A percentile compares a stretch with the other conserved stretches of the same genome.
Evolutionary conservation across 371 early-diverging fungal genomes (phyloP).

Genomic region (Rhizopus delemar): DNA sequence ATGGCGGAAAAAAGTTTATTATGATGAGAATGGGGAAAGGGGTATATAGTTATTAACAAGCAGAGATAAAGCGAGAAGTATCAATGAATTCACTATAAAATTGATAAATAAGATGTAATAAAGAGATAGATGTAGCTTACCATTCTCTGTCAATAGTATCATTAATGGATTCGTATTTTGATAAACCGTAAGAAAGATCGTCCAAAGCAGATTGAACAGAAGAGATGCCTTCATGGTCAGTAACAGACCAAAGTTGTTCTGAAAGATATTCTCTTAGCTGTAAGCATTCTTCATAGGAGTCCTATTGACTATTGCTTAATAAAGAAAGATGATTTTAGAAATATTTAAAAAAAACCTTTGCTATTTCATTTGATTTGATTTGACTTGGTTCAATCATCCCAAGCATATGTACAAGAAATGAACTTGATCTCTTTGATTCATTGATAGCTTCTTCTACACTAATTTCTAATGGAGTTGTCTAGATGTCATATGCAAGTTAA

Average conservation of each 20-base stretch:
- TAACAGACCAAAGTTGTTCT: constrained; percentile 45
- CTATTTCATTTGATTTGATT: constrained; percentile 40
- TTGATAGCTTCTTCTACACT: constrained; percentile 35
- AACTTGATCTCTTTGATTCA: constrained; percentile 30
- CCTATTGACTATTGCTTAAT: constrained; percentile 18
- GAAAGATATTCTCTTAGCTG: constrained; percentile 41
- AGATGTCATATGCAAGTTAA: not conserved
- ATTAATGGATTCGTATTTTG: constrained; percentile 39
- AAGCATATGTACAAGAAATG: constrained; percentile 35
- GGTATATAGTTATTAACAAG: constrained; percentile 4
- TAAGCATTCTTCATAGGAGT: constrained; percentile 42
- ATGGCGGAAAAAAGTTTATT: too few species aligned
- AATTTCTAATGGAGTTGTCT: constrained; percentile 34
- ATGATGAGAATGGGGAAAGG: not conserved
- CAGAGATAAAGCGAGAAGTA: constrained; percentile 15
- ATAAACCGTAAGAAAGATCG: constrained; percentile 26
- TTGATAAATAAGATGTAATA: not conserved
- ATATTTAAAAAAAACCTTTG: constrained; percentile 22
- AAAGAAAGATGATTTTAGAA: not conserved
- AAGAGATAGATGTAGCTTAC: not conserved
- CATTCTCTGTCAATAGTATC: constrained; percentile 28
- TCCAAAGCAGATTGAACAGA: constrained; percentile 36
- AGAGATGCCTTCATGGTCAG: constrained; percentile 36
- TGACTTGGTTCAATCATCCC: constrained; percentile 39
- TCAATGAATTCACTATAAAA: constrained; percentile 17